Base-by-base conservation (phyloP, 768 basidiomycete species). In the Russula sp. region DNA sequence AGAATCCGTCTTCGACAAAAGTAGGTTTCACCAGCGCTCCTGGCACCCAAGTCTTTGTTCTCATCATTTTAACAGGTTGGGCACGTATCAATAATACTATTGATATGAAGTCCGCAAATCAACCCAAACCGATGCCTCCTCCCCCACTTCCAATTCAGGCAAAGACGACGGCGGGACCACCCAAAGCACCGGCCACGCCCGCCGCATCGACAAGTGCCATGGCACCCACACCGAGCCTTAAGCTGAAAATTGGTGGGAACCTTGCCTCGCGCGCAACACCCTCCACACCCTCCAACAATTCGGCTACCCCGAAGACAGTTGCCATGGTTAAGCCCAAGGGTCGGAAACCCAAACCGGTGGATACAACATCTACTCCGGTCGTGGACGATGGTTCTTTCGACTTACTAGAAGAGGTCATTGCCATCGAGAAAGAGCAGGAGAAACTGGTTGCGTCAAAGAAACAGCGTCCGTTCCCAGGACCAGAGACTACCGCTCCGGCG, bases 1-100 rank as follows among this genome's bases (percentile, higher is more conserved):
- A 45, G 91, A 96, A 69, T 78, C 75, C 0, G 86, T 88, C 70
- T 96, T 98, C 68, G 89, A 96, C 67, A 91, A 89, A 76, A 80
- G 94, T 94, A 70, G 60, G 89, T 55, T 31, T 55, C 6, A 37
- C 61, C 53, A 49, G 6, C 35, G 55, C 63, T 40, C 20, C 52
- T 50, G 51, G 22, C 47, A 48, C 4, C 11, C 42, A 35, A n/a
- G 13, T 14, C 37, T 61, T 49, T 63, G 31, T 49, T 59, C 31
- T 60, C 7, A 44, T 54, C 11, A 14, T 50, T 27, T 50, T 51
- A 55, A 48, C 64, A 96, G 94, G 88, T 74, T 98, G 96, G 96
- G 77, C 81, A 13, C 85, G 90, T 55, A 89, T 91, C 72, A 88
- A 87, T 73, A 89, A 91, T 75, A 93, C 91, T 0, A 76, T 93